These are phyloP conservation scores for Euphorbia pulcherrima DNA, from an alignment of 345 rosid species.

Conservation along the genomic window DNA sequence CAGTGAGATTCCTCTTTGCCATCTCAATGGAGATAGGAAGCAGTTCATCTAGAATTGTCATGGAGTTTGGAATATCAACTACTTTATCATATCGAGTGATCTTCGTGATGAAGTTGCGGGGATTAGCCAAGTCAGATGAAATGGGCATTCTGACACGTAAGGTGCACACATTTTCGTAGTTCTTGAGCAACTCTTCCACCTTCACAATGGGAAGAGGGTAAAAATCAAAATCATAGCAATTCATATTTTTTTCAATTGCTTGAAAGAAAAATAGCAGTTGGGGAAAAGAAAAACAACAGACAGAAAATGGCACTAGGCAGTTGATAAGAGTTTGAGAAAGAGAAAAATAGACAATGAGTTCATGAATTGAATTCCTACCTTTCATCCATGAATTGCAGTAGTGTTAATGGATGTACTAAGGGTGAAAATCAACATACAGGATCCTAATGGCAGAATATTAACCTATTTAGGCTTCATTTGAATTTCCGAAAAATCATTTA, in stretches of 20 bases:
- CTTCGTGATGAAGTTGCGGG: constrained; percentile 86
- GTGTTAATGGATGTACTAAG: no score
- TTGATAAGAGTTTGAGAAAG: no score
- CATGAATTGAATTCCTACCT: background rate
- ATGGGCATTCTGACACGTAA: constrained; percentile 89
- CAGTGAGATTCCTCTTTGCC: constrained; percentile 94
- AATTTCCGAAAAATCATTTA: background rate
- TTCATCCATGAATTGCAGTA: background rate
- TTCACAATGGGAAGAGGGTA: constrained; percentile 18
- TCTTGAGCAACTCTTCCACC: constrained; percentile 83
- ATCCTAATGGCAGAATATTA: background rate
- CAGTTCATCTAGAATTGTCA: constrained; percentile 86
- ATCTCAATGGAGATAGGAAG: constrained; percentile 85
- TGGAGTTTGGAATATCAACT: constrained; percentile 84
- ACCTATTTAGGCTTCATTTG: background rate
- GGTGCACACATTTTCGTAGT: constrained; percentile 81
- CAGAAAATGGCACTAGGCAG: no score
- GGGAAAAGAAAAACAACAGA: background rate
- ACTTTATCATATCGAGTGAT: constrained; percentile 77
- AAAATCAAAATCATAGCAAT: background rate
- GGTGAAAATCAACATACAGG: background rate
- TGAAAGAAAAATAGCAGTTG: background rate
- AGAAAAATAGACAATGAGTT: no score
- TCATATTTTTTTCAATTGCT: background rate
- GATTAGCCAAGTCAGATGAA: constrained; percentile 71